Evolutionary conservation across 257 asterid genomes (phyloP).

Genomic region (Dorcoceras hygrometricum): DNA sequence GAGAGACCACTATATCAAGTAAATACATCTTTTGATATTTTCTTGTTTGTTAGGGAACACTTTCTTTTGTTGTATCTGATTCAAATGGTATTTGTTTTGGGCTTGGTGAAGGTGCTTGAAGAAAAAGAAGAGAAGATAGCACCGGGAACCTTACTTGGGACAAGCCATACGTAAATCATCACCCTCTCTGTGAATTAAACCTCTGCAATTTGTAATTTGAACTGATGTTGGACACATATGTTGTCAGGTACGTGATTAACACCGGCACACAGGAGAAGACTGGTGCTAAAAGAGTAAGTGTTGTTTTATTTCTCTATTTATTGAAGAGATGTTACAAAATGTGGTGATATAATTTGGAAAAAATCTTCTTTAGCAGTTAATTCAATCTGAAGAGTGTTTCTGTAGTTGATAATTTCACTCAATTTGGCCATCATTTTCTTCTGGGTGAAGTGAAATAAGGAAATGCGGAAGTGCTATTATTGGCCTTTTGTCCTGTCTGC

Average conservation of each 20-base stretch:
- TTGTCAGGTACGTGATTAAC: constrained; percentile 73
- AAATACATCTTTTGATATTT: constrained; percentile 7
- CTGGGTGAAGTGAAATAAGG: too few relatives aligned
- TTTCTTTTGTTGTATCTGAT: background rate
- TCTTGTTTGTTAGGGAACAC: background rate
- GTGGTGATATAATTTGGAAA: too few relatives aligned
- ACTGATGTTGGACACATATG: constrained; percentile 2
- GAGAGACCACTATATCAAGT: constrained; percentile 96
- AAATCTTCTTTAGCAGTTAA: too few relatives aligned
- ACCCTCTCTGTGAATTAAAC: constrained; percentile 1
- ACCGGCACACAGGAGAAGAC: constrained; percentile 86
- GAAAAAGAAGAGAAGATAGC: constrained; percentile 87
- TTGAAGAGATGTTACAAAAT: too few relatives aligned
- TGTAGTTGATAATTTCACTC: too few relatives aligned
- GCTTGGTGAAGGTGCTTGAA: constrained; percentile 69
- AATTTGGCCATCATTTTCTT: too few relatives aligned
- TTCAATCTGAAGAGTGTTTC: too few relatives aligned
- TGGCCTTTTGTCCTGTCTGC: too few relatives aligned
- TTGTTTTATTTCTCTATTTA: too few relatives aligned
- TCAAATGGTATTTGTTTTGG: constrained; percentile 11
- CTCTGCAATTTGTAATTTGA: constrained; percentile 13
- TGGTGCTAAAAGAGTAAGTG: constrained; percentile 87
- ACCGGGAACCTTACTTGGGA: constrained; percentile 78
- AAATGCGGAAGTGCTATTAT: too few relatives aligned
- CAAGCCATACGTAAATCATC: constrained; percentile 71